Evolutionary conservation across 768 basidiomycete species (phyloP), one percentile per base, ranked within the genome.

Genomic region (Tulasnella sp.): DNA sequence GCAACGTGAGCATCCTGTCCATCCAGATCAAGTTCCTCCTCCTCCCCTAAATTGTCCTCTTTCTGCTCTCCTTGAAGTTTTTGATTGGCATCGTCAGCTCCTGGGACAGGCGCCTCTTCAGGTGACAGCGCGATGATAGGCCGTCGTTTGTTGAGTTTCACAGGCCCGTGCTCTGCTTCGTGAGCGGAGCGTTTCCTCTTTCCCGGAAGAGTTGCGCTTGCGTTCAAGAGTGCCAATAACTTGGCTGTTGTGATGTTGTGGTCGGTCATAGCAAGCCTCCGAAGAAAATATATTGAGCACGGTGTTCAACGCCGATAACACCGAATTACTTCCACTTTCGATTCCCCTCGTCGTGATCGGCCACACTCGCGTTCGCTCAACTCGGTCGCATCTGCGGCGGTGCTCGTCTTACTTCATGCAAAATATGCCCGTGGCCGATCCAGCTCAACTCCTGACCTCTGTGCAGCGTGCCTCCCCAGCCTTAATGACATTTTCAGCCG

Each of bases 221-320:
- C 87, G 68, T 96, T 97, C 3, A 96, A 76, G 1, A 96, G 80
- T 0, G 93, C 95, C 27, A 96, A 72, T 0, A 96, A 80, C 51
- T 83, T 83, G 47, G 88, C 90, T 1, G 83, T 88, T 9, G 84
- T 80, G 2, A 77, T 50, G 45, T 56, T 64, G 19, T 32, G 27
- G 49, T 60, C 32, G 44, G 63, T 48, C 63, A 54, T 54, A 58
- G 21, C 4, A 10, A 3, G 56, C 32, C 11, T 26, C 45, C 34
- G 8, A 38, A 29, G 32, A 47, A 59, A 59, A 51, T 50, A 24
- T 38, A 26, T 29, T 17, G 26, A 34, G 24, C 45, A 7, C 7
- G 55, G 26, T n/a, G 21, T 24, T 9, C 2, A 48, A 5, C 10
- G n/a, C 45, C 45, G 45, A 7, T 48, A 48, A 48, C 45, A 5